These are phyloP conservation scores for Pholiota adiposa DNA, from an alignment of 1,284 basidiomycete species.

Conservation along the genomic window DNA sequence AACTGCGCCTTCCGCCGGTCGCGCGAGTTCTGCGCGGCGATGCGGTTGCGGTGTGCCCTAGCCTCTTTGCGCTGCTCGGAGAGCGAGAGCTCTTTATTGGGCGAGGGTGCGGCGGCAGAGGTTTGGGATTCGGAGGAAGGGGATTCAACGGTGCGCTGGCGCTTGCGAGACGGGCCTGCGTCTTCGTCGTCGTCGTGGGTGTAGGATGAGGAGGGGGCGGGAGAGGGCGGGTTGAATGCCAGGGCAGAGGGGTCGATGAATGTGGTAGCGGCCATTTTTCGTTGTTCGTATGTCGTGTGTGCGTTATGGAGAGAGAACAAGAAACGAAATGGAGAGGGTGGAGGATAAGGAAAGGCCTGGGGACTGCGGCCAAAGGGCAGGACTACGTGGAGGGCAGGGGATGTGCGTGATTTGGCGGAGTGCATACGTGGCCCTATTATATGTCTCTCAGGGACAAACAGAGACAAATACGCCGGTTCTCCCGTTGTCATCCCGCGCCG, in stretches of 20 bases:
- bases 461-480: not conserved
- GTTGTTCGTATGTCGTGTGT: not conserved
- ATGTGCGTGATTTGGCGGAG: not conserved
- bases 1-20: conserved; percentile 83
- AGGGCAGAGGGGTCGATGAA: conserved; percentile 13
- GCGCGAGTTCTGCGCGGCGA: conserved; percentile 84
- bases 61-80: conserved; percentile 82
- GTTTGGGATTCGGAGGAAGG: too few species aligned
- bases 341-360: conserved; percentile 10
- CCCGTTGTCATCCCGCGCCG: too few species aligned
- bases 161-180: conserved; percentile 21
- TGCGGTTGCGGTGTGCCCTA: conserved; percentile 80
- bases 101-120: not conserved
- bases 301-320: not conserved
- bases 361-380: conserved; percentile 12
- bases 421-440: conserved; percentile 11
- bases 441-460: not conserved
- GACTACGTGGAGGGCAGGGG: conserved; percentile 12
- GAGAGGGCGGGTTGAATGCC: conserved; percentile 13
- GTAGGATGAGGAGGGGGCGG: conserved; percentile 19
- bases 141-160: conserved; percentile 13
- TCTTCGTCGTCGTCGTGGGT: conserved; percentile 19
- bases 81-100: conserved; percentile 14
- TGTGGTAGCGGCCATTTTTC: not conserved
- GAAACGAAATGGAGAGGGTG: not conserved